Base-by-base conservation (phyloP, 2,329 filamentous ascomycete genomes). In the Penicillium sp. region DNA sequence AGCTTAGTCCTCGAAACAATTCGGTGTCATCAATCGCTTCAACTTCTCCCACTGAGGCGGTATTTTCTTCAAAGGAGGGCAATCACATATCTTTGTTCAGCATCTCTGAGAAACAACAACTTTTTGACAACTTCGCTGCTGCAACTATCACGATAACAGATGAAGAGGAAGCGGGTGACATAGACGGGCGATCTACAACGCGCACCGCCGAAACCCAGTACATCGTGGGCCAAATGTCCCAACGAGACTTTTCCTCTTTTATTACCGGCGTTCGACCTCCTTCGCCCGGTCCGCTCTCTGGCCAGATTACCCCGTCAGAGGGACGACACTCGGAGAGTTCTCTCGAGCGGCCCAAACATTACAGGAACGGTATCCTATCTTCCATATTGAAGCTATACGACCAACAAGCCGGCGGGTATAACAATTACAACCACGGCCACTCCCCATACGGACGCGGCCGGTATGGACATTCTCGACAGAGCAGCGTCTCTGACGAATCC, bases 281-380 rank as follows among this genome's bases (percentile, higher is more conserved):
- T 6, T 73, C 73, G 53, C 66, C 73, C 24, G 71, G 70, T 28
- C 62, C 76, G 35, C 67, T 70, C n/a, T 76, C 77, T n/a, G 74
- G 73, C 26, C 73, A 74, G 50, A 66, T 64, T 28, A 77, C 75
- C 19, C 73, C 73, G 5, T 62, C 73, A 12, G 76, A 76, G 54
- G 78, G 79, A 45, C 69, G 74, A 40, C 81, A 86, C 47, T 81
- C 84, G 24, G 84, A 86, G 47, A 84, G 86, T 59, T 91, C 91
- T 71, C 85, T 91, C 19, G 87, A 89, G 49, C 82, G 83, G 45
- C 91, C 91, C 4, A 78, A 82, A 24, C 85, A 89, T 65, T 93
- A 91, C 73, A 86, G 88, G 54, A 89, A 88, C 33, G 91, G 92
- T 33, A 86, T 94, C 51, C 80, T 96, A 1, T 88, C 89, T 2